Base-by-base conservation (phyloP, 2,329 filamentous ascomycete species). In the Escovopsis sp. region DNA sequence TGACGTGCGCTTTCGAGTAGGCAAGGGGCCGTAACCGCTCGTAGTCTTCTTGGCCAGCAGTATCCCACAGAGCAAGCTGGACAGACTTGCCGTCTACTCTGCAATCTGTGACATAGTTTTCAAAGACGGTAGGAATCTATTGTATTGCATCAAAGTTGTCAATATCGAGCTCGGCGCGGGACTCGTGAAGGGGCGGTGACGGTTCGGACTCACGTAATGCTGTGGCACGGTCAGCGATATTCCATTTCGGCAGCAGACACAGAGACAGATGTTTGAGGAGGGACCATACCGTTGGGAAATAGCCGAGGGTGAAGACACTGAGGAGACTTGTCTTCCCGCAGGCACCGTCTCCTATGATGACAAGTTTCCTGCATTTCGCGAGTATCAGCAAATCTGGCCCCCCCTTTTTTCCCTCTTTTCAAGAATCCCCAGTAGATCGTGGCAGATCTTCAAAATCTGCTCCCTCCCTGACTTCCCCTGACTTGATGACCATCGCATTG, bases 21-120 rank as follows among this genome's bases (percentile, higher is more conserved):
- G 91, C 91, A 41, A 98, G 72, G 41, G 91, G 91, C 49, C 91
- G 82, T 66, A 98, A 70, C 59, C 91, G 76, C 64, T 98, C 91
- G 62, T 98, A 98, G 61, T 98, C 91, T 73, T 98, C 91, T 64
- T 98, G 91, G 47, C 91, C 91, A 41, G 91, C 91, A n/a, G 91
- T 98, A 78, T 98, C 91, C 91, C 91, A 98, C 55, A 98, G 70
- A 41, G 91, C 91, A 49, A 98, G 73, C 67, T 98, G 91, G 34
- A 98, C 91, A n/a, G 86, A 94, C 62, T 94, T 94, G 57, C 91
- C 91, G 60, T 98, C 91, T 47, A 98, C 91, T 67, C 89, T 77
- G 65, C 91, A 98, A 67, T 98, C 91, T 53, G 91, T 98, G 50
- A 98, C 91, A 58, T 98, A 98, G 68, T 98, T 98, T 61, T 98